A percentile compares a stretch with the other conserved stretches of the same genome.
Evolutionary conservation across 192 early-diverging fungal genomes (phyloP).

Genomic region (Coemansia sp.): DNA sequence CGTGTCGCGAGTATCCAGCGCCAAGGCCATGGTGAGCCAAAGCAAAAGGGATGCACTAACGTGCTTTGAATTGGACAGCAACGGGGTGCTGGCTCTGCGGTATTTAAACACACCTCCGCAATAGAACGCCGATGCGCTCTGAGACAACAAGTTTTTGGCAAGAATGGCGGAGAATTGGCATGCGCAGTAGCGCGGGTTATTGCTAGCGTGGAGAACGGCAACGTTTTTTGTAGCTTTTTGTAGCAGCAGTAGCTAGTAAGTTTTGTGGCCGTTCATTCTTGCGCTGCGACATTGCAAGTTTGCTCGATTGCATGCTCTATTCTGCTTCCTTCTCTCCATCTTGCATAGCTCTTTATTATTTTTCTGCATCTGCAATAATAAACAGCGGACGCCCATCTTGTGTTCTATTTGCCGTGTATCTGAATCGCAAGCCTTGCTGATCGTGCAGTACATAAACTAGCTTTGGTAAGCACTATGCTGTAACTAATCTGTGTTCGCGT

Average conservation of each 20-base stretch:
- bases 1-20: conserved; percentile 30
- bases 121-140: neutral
- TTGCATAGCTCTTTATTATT: neutral
- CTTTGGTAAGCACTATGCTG: conserved; percentile 2
- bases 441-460: neutral
- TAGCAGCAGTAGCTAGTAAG: no score
- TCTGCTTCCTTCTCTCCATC: conserved; percentile 1
- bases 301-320: neutral
- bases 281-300: neutral
- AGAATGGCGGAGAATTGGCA: conserved; percentile 7
- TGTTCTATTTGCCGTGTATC: conserved; percentile 1
- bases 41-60: conserved; percentile 9
- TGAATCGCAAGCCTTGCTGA: neutral
- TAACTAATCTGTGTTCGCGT: no score
- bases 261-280: neutral
- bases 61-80: conserved; percentile 23
- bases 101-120: conserved; percentile 7
- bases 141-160: neutral
- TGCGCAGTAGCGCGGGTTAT: conserved; percentile 14
- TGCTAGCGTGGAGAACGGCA: conserved; percentile 18
- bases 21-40: conserved; percentile 14
- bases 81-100: conserved; percentile 21
- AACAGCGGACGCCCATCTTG: neutral
- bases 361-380: conserved; percentile 3
- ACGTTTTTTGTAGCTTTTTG: conserved; percentile 12